Evolutionary conservation across 176 grass and related monocot species (phyloP).

Genomic region (Aegilops speltoides): DNA sequence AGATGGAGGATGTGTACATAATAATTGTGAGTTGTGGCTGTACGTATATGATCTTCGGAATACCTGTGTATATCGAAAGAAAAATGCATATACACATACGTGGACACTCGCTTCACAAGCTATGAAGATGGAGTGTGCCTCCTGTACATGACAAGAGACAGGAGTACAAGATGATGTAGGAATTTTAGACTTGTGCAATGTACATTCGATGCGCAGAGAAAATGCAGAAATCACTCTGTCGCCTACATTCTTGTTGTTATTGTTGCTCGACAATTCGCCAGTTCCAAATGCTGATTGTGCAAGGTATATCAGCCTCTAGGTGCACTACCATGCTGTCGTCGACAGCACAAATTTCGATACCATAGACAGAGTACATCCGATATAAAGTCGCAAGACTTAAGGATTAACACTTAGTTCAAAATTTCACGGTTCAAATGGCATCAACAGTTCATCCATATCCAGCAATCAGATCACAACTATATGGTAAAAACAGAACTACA

Average conservation of each 20-base stretch:
- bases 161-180: not conserved
- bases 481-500: slow-evolving; percentile 27
- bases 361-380: not conserved
- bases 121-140: slow-evolving; percentile 21
- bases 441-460: not conserved
- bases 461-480: slow-evolving; percentile 5
- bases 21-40: no score
- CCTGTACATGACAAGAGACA: not conserved
- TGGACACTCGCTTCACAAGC: slow-evolving; percentile 20
- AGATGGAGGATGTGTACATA: not conserved
- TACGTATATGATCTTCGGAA: not conserved
- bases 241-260: not conserved
- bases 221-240: no score
- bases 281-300: not conserved
- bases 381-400: no score
- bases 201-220: not conserved
- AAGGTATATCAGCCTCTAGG: not conserved
- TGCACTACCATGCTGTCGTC: no score
- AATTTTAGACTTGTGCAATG: not conserved
- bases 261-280: not conserved
- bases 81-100: not conserved
- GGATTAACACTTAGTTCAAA: not conserved
- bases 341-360: no score
- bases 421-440: slow-evolving; percentile 16
- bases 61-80: not conserved